Evolutionary conservation across 768 basidiomycete species (phyloP).

Genomic region (Phylloporus rhodoxanthus): DNA sequence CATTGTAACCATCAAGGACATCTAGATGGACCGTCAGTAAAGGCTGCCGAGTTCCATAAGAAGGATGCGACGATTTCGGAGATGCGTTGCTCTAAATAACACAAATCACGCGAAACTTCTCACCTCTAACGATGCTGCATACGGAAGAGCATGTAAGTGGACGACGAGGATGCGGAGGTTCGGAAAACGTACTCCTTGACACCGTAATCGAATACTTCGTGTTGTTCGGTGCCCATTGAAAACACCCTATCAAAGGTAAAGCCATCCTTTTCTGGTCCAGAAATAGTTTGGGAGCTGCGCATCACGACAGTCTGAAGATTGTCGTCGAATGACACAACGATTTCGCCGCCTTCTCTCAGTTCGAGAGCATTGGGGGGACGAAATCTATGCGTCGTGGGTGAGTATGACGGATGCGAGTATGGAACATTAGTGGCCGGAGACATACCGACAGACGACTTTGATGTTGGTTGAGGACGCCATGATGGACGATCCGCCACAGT

Average conservation of each 20-base stretch:
- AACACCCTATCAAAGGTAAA: slow-evolving; percentile 98
- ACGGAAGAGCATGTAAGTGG: slow-evolving; percentile 15
- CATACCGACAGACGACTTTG: slow-evolving; percentile 98
- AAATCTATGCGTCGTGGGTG: slow-evolving; percentile 50
- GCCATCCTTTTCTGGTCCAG: slow-evolving; percentile 92
- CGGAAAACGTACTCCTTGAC: slow-evolving; percentile 77
- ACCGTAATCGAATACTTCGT: slow-evolving; percentile 97
- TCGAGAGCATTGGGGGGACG: slow-evolving; percentile 94
- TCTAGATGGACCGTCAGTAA: slow-evolving; percentile 45
- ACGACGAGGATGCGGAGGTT: slow-evolving; percentile 2
- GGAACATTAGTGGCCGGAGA: slow-evolving; percentile 12
- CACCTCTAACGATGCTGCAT: slow-evolving; percentile 83
- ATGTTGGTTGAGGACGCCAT: slow-evolving; percentile 81
- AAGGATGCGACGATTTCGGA: slow-evolving; percentile 4
- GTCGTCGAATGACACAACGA: slow-evolving; percentile 85
- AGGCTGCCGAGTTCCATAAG: not conserved
- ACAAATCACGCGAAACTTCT: slow-evolving; percentile 10
- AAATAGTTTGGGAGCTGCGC: slow-evolving; percentile 58
- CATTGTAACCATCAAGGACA: slow-evolving; percentile 98
- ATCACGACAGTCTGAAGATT: slow-evolving; percentile 80
- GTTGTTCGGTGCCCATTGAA: slow-evolving; percentile 83
- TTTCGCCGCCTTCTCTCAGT: slow-evolving; percentile 77
- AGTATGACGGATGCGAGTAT: not conserved
- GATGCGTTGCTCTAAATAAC: not conserved
- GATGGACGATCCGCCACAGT: slow-evolving; percentile 34